phyloP scores from a whole-genome alignment of 2,329 filamentous ascomycete species.

The Arachnomyces sp. region DNA sequence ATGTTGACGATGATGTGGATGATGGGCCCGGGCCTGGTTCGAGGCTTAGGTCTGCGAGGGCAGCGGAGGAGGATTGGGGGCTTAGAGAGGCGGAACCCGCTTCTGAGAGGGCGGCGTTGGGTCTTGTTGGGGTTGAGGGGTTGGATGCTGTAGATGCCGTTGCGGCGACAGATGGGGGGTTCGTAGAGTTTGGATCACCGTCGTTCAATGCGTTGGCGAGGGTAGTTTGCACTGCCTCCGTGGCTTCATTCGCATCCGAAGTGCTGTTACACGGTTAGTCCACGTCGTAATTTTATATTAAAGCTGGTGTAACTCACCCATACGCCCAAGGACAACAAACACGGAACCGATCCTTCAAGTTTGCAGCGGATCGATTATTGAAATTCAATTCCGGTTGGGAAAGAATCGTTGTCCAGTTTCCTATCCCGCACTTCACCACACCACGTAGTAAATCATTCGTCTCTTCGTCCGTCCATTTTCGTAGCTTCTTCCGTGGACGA shows the following conservation, averaged over 20 bases:
- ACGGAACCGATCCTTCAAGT: slow-evolving; percentile 54
- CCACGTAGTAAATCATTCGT: slow-evolving; percentile 50
- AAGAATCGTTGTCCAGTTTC: slow-evolving; percentile 57
- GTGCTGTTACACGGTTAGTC: slow-evolving; percentile 14
- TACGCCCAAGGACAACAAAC: slow-evolving; percentile 47
- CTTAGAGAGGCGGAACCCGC: not conserved
- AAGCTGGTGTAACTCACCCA: slow-evolving; percentile 17
- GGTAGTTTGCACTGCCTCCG: slow-evolving; percentile 25
- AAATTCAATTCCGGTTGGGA: slow-evolving; percentile 50
- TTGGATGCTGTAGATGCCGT: too few relatives aligned
- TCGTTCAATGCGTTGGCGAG: slow-evolving; percentile 9
- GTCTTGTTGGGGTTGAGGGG: not conserved
- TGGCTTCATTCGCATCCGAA: slow-evolving; percentile 29
- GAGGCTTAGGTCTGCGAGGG: slow-evolving; percentile 10
- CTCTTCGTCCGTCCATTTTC: slow-evolving; percentile 54
- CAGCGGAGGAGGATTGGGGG: slow-evolving; percentile 1
- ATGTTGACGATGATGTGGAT: slow-evolving; percentile 9
- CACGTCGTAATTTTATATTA: slow-evolving; percentile 1
- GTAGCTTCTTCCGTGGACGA: slow-evolving; percentile 41
- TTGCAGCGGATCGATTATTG: slow-evolving; percentile 50
- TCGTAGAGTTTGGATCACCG: too few relatives aligned
- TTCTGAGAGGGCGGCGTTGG: not conserved
- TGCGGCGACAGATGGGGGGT: too few relatives aligned
- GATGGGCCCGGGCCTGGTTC: too few relatives aligned
- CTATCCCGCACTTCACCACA: slow-evolving; percentile 53